Evolutionary conservation across 225 moss, liverwort and hornwort species (phyloP).

Genomic region (Pseudisothecium myosuroides): DNA sequence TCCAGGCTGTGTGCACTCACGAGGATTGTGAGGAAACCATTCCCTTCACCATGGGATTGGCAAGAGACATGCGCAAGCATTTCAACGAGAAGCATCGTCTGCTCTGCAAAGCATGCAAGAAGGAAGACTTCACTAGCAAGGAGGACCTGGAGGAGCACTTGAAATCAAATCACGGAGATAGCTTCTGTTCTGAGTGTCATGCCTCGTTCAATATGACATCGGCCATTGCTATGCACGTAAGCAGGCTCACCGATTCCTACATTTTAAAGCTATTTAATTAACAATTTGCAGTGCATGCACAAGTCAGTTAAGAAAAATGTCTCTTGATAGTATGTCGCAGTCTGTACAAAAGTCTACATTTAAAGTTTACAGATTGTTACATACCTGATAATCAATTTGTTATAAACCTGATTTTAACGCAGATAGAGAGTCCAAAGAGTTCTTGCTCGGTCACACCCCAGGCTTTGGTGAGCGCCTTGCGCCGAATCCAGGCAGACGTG

Average conservation of each 20-base stretch:
- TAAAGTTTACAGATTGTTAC: not conserved
- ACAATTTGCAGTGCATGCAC: not conserved
- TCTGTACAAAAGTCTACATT: not conserved
- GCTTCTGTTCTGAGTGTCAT: not conserved
- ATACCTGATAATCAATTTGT: not conserved
- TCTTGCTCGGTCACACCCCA: not conserved
- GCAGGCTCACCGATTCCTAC: not conserved
- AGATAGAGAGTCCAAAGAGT: not conserved
- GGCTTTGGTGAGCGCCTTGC: not conserved
- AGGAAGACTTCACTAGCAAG: not conserved
- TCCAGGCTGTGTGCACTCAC: not conserved
- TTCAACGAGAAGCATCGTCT: not conserved
- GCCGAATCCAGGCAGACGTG: not conserved
- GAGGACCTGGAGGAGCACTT: not conserved
- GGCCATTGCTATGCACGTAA: not conserved
- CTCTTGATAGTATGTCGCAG: not conserved
- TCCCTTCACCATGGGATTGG: not conserved
- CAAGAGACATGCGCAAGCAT: not conserved
- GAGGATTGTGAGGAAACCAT: not conserved
- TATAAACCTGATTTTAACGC: not conserved
- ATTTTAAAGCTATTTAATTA: not conserved
- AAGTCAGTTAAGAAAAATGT: not conserved
- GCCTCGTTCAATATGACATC: not conserved
- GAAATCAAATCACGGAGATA: not conserved
- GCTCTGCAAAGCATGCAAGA: not conserved